Evolutionary conservation across 495 filamentous ascomycete species (phyloP).

Genomic region (Corynascus novoguineensis): DNA sequence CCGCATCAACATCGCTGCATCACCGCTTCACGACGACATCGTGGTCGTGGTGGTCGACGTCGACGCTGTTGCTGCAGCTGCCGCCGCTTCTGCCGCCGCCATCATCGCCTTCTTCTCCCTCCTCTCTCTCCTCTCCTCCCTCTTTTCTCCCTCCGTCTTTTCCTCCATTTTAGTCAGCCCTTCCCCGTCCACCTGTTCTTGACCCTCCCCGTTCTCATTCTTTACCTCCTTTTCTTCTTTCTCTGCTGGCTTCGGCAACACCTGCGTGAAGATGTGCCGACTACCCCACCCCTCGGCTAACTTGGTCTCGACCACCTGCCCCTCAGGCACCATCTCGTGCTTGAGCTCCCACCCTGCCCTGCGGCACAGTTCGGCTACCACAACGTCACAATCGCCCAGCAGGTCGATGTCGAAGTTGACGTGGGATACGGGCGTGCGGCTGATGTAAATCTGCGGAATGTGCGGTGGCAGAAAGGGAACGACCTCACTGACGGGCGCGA

Average conservation of each 20-base stretch:
- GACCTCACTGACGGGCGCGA: conserved; percentile 90
- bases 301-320: conserved; percentile 54
- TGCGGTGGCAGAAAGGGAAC: conserved; percentile 69
- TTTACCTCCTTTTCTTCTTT: background rate
- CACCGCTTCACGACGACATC: background rate
- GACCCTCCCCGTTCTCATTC: background rate
- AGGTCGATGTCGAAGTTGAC: conserved; percentile 94
- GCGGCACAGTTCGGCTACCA: conserved; percentile 83
- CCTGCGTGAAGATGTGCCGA: conserved; percentile 55
- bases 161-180: background rate
- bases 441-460: conserved; percentile 93
- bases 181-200: background rate
- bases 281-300: conserved; percentile 59
- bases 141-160: background rate
- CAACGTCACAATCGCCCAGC: conserved; percentile 85
- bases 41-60: too few relatives aligned
- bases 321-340: conserved; percentile 79
- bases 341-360: conserved; percentile 78
- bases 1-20: background rate
- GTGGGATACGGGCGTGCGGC: conserved; percentile 76
- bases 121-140: background rate
- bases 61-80: too few relatives aligned
- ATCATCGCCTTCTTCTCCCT: background rate
- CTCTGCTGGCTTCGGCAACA: conserved; percentile 6
- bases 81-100: too few relatives aligned